These are phyloP conservation scores for Coprinopsis strossmayeri DNA, from an alignment of 768 basidiomycete genomes.

Conservation along the genomic window DNA sequence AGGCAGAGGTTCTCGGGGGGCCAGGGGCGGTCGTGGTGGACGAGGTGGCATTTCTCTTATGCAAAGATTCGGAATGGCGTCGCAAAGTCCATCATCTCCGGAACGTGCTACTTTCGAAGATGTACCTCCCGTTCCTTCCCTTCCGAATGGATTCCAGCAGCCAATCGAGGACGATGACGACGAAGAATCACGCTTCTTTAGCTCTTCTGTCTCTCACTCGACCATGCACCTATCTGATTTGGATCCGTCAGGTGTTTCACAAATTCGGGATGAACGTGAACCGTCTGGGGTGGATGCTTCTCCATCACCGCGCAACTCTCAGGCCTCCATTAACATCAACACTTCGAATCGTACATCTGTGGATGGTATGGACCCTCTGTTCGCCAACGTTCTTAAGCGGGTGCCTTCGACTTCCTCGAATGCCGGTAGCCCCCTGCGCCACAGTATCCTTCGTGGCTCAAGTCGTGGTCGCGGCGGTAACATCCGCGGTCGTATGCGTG, in stretches of 20 bases:
- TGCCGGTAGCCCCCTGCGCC: slow-evolving; percentile 61
- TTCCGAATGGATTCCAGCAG: slow-evolving; percentile 30
- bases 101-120: slow-evolving; percentile 38
- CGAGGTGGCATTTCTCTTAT: slow-evolving; percentile 50
- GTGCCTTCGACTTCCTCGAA: slow-evolving; percentile 40
- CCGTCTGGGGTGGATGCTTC: slow-evolving; percentile 9
- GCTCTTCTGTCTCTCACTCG: slow-evolving; percentile 13
- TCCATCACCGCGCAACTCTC: slow-evolving; percentile 11
- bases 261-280: slow-evolving; percentile 16
- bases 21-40: slow-evolving; percentile 39
- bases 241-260: slow-evolving; percentile 6
- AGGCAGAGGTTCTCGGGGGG: slow-evolving; percentile 1
- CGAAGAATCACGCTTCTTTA: slow-evolving; percentile 30
- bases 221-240: slow-evolving; percentile 12
- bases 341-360: slow-evolving; percentile 63
- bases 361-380: slow-evolving; percentile 84
- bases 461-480: slow-evolving; percentile 29
- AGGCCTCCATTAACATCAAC: slow-evolving; percentile 28
- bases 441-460: slow-evolving; percentile 36
- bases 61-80: slow-evolving; percentile 55
- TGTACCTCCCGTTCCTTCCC: slow-evolving; percentile 35
- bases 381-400: slow-evolving; percentile 72
- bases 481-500: slow-evolving; percentile 47
- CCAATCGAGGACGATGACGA: slow-evolving; percentile 31
- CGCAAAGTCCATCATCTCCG: slow-evolving; percentile 39